Conservation (phyloP, 108 stramenopile species). For the Pelagomonas calceolata region DNA sequence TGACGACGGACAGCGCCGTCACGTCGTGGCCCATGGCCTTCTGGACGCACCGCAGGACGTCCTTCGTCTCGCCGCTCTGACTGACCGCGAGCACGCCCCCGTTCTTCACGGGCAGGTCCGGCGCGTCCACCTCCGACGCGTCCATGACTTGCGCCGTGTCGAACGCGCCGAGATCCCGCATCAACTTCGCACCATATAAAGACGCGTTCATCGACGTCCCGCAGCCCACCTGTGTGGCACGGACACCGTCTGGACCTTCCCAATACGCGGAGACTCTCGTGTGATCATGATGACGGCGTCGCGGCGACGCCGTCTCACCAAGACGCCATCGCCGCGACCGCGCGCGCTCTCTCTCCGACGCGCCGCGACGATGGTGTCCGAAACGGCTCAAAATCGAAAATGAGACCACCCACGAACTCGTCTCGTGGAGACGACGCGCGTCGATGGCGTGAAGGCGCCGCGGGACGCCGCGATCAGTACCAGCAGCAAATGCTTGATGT, state of each 20-base stretch:
- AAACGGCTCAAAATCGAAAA: too few relatives aligned
- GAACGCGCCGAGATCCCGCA: slow-evolving; percentile 90
- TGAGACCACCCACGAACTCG: too few relatives aligned
- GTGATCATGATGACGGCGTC: too few relatives aligned
- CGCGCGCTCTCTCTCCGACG: too few relatives aligned
- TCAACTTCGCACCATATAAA: slow-evolving; percentile 85
- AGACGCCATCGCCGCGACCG: too few relatives aligned
- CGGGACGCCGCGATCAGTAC: too few relatives aligned
- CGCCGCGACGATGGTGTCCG: too few relatives aligned
- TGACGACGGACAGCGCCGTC: slow-evolving; percentile 81
- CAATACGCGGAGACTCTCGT: too few relatives aligned
- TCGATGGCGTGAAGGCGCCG: too few relatives aligned
- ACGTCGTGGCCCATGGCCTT: slow-evolving; percentile 70
- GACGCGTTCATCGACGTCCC: slow-evolving; percentile 91
- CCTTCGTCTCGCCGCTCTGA: slow-evolving; percentile 96
- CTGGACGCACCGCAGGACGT: slow-evolving; percentile 77
- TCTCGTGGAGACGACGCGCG: too few relatives aligned
- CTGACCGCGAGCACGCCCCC: slow-evolving; percentile 82
- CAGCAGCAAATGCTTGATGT: slow-evolving; percentile 26
- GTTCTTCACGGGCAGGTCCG: slow-evolving; percentile 61
- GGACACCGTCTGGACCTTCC: slow-evolving; percentile 65
- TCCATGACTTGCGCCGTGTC: slow-evolving; percentile 73
- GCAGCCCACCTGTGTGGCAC: slow-evolving; percentile 81
- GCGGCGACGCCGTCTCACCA: too few relatives aligned
- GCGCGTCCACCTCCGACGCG: slow-evolving; percentile 76